Conservation (phyloP, 2,329 filamentous ascomycete species). For the Pseudogymnoascus sp. region DNA sequence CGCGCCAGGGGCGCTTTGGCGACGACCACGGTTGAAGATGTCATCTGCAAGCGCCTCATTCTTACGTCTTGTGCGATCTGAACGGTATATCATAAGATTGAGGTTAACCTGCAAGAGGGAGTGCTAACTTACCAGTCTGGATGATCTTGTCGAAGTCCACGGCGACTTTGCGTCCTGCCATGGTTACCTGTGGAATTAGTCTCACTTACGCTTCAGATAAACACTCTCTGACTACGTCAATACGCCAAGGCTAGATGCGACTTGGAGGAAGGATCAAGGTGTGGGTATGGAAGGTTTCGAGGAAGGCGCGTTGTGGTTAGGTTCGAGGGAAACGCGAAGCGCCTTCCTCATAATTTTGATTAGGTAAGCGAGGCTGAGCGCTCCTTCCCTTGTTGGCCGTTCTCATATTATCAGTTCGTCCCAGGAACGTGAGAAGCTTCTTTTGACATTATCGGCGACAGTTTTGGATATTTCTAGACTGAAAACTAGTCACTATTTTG, state of each 20-base stretch:
- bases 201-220: conserved; percentile 9
- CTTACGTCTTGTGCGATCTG: conserved; percentile 58
- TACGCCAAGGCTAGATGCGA: neutral
- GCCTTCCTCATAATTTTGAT: neutral
- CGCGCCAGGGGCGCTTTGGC: conserved; percentile 46
- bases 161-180: conserved; percentile 26
- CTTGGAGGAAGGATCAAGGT: neutral
- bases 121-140: conserved; percentile 21
- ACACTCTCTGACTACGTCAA: neutral
- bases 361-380: conserved; percentile 5
- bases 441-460: neutral
- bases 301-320: neutral
- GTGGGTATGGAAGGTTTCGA: neutral
- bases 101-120: no score
- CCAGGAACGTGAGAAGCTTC: neutral
- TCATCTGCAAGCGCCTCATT: conserved; percentile 63
- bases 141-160: conserved; percentile 29
- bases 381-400: neutral
- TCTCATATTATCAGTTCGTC: conserved; percentile 2
- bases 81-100: neutral
- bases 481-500: neutral
- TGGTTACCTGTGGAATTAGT: conserved; percentile 13
- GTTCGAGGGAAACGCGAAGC: neutral
- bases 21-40: conserved; percentile 58
- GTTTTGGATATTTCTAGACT: conserved; percentile 3